Conservation (phyloP, 2,329 filamentous ascomycete species). For the Calonectria leucothoes region DNA sequence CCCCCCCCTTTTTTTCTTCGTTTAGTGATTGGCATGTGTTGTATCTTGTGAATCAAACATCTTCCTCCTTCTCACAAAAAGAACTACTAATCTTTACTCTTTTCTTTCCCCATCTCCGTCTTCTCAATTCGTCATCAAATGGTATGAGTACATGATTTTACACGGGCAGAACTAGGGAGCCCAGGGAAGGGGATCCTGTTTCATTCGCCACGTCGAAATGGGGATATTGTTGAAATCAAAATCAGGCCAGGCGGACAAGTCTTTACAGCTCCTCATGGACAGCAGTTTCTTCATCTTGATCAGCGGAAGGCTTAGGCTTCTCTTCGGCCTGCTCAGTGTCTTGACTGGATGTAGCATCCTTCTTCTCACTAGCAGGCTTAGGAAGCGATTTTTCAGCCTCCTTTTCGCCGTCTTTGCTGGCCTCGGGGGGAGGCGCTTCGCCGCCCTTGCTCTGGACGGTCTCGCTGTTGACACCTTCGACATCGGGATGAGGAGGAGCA, state of each 20-base stretch:
- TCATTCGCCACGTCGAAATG: slow-evolving; percentile 5
- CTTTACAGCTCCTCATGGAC: slow-evolving; percentile 22
- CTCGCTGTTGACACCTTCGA: slow-evolving; percentile 70
- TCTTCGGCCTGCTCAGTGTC: slow-evolving; percentile 53
- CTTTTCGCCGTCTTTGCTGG: slow-evolving; percentile 69
- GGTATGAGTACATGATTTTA: slow-evolving; percentile 44
- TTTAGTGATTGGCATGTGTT: slow-evolving; percentile 26
- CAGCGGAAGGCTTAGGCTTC: slow-evolving; percentile 71
- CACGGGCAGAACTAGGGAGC: slow-evolving; percentile 23
- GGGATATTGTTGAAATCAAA: neutral
- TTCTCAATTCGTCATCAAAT: slow-evolving; percentile 39
- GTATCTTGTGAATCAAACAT: slow-evolving; percentile 15
- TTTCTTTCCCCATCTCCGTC: slow-evolving; percentile 23
- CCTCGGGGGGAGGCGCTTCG: slow-evolving; percentile 53
- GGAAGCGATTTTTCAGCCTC: slow-evolving; percentile 66
- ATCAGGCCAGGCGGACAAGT: neutral
- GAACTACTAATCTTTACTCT: slow-evolving; percentile 20
- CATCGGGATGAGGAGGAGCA: slow-evolving; percentile 70
- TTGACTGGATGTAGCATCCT: slow-evolving; percentile 62
- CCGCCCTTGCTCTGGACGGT: slow-evolving; percentile 58
- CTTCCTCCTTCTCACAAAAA: slow-evolving; percentile 7
- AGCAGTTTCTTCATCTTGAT: slow-evolving; percentile 64
- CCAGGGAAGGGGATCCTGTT: neutral
- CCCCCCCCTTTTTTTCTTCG: slow-evolving; percentile 26
- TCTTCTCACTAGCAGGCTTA: slow-evolving; percentile 73